A percentile compares a stretch with the other conserved stretches of the same genome.
Conservation (phyloP, 148 eudicot genomes). For the Pharnaceum exiguum region DNA sequence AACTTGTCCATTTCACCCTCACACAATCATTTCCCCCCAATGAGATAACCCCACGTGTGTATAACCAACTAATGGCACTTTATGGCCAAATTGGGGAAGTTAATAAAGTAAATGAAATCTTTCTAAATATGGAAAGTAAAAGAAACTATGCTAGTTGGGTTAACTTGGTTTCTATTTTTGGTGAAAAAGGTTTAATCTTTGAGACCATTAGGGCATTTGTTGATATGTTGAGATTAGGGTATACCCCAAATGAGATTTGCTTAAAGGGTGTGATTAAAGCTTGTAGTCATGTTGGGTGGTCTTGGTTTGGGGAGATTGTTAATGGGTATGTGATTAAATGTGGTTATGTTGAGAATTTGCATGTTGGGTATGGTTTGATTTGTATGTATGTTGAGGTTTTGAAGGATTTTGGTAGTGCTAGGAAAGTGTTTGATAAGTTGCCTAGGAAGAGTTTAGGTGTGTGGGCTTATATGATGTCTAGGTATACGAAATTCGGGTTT, state of each 20-base stretch:
- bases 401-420: constrained; percentile 40
- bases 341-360: constrained; percentile 40
- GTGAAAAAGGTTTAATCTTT: constrained; percentile 31
- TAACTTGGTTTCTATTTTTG: constrained; percentile 56
- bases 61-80: constrained; percentile 45
- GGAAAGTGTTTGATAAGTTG: constrained; percentile 61
- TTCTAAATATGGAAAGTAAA: constrained; percentile 24
- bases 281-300: constrained; percentile 29
- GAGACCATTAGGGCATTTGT: constrained; percentile 36
- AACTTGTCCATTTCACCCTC: constrained; percentile 38
- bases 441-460: constrained; percentile 44
- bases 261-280: constrained; percentile 47
- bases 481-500: constrained; percentile 44
- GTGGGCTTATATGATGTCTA: constrained; percentile 66
- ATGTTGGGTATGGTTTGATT: constrained; percentile 63
- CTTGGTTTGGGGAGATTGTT: constrained; percentile 29
- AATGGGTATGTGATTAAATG: constrained; percentile 48
- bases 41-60: constrained; percentile 33
- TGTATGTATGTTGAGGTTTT: constrained; percentile 50
- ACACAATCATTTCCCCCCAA: constrained; percentile 22
- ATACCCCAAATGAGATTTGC: constrained; percentile 46
- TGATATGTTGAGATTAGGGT: constrained; percentile 46
- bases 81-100: constrained; percentile 61
- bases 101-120: constrained; percentile 35
- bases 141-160: constrained; percentile 60